Evolutionary conservation across 257 asterid species (phyloP).

Genomic region (Gentiana dahurica): DNA sequence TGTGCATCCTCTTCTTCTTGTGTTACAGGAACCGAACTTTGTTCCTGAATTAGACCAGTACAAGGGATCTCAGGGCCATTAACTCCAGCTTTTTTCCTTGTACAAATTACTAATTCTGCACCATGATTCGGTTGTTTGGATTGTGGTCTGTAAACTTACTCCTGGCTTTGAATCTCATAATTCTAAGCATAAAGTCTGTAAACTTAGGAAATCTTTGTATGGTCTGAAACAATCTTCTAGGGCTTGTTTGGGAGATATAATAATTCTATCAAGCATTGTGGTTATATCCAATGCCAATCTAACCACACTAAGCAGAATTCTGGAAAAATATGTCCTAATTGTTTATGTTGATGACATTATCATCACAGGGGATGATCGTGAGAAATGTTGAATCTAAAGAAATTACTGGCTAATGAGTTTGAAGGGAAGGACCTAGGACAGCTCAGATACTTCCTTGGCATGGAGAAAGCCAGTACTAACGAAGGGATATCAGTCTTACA

Average conservation of each 20-base stretch:
- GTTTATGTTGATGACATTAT: too few species aligned
- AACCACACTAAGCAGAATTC: neutral
- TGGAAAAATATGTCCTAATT: neutral
- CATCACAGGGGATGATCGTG: neutral
- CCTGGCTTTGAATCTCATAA: neutral
- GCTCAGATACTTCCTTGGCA: neutral
- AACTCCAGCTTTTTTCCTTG: too few species aligned
- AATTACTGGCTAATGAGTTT: neutral
- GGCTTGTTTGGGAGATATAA: conserved; percentile 7
- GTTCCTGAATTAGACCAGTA: too few species aligned
- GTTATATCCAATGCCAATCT: neutral
- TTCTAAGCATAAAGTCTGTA: neutral
- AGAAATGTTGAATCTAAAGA: neutral
- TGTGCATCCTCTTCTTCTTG: too few species aligned
- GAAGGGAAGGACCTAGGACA: neutral
- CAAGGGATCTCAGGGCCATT: too few species aligned
- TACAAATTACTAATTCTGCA: too few species aligned
- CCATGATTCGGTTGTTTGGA: too few species aligned
- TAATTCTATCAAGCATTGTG: neutral
- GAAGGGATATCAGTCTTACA: neutral
- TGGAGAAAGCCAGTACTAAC: neutral
- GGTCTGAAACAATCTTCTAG: conserved; percentile 5
- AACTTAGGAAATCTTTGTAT: neutral
- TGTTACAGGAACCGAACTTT: too few species aligned
- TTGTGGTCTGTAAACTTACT: neutral